phyloP scores from a whole-genome alignment of 2,329 filamentous ascomycete genomes.

The Biscogniauxia sp. region DNA sequence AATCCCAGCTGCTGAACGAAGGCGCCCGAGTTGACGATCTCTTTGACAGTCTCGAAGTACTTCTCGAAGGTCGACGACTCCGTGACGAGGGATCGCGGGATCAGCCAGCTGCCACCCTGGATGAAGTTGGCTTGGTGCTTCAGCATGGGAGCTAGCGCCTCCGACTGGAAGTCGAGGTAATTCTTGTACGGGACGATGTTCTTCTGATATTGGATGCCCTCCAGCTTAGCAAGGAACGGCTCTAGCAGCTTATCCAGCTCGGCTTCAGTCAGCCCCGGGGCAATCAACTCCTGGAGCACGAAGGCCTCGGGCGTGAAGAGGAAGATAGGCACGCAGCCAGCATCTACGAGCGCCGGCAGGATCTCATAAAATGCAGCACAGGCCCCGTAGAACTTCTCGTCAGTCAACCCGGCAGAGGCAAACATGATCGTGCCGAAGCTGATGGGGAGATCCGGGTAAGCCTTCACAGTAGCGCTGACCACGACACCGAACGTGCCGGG shows the following conservation, averaged over 20 bases:
- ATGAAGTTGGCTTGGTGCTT: conserved; percentile 7
- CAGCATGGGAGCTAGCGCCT: conserved; percentile 2
- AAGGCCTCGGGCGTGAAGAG: conserved; percentile 22
- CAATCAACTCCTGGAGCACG: conserved; percentile 3
- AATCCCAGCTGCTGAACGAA: conserved; percentile 33
- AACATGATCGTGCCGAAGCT: conserved; percentile 45
- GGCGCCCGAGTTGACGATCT: conserved; percentile 33
- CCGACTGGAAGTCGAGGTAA: conserved; percentile 5
- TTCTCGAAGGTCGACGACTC: not conserved
- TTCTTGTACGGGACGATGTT: conserved; percentile 3
- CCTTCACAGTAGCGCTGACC: conserved; percentile 51
- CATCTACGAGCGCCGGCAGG: conserved; percentile 25
- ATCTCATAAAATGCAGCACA: not conserved
- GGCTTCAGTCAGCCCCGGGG: not conserved
- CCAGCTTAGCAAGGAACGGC: conserved; percentile 3
- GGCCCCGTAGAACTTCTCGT: conserved; percentile 1
- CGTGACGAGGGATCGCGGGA: conserved; percentile 3
- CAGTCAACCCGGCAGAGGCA: conserved; percentile 18
- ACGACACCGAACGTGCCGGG: conserved; percentile 58
- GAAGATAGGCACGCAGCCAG: conserved; percentile 16
- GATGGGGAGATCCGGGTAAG: conserved; percentile 42
- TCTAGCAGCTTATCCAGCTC: conserved; percentile 3
- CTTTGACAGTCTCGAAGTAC: conserved; percentile 19
- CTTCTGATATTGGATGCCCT: conserved; percentile 4
- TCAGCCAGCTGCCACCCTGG: conserved; percentile 7